Conservation (phyloP, 495 filamentous ascomycete genomes). For the Extremus antarcticus region DNA sequence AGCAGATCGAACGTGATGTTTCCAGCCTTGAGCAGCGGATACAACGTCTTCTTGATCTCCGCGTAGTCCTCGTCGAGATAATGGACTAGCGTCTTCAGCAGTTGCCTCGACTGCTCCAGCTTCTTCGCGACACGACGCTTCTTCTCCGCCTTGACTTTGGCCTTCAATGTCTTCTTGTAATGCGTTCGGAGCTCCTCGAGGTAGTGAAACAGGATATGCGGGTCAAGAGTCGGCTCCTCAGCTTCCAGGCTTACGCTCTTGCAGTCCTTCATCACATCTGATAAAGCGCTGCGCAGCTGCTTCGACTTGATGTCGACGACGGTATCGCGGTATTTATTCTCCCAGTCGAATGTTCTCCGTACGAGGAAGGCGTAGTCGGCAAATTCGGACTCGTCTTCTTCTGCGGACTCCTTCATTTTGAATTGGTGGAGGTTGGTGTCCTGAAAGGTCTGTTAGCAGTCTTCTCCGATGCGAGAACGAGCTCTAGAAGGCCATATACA, state of each 20-base stretch:
- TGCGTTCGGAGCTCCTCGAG: slow-evolving; percentile 59
- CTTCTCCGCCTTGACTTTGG: slow-evolving; percentile 45
- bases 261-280: slow-evolving; percentile 68
- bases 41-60: slow-evolving; percentile 67
- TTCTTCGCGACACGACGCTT: slow-evolving; percentile 58
- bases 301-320: slow-evolving; percentile 82
- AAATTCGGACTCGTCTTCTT: slow-evolving; percentile 66
- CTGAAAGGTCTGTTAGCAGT: too few species aligned
- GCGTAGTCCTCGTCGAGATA: slow-evolving; percentile 78
- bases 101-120: slow-evolving; percentile 41
- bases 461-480: too few species aligned
- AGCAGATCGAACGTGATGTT: slow-evolving; percentile 84
- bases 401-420: slow-evolving; percentile 69
- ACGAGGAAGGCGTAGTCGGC: slow-evolving; percentile 82
- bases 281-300: slow-evolving; percentile 58
- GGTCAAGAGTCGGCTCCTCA: slow-evolving; percentile 65
- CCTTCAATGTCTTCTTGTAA: slow-evolving; percentile 56
- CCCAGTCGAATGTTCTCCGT: slow-evolving; percentile 74
- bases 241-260: slow-evolving; percentile 73
- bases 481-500: too few species aligned
- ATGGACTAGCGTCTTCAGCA: slow-evolving; percentile 66
- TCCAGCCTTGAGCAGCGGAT: slow-evolving; percentile 70
- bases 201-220: slow-evolving; percentile 83
- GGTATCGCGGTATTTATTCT: slow-evolving; percentile 72
- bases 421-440: slow-evolving; percentile 60